These are phyloP conservation scores for Trametes sp. DNA, from an alignment of 1,284 basidiomycete species.

Conservation along the genomic window DNA sequence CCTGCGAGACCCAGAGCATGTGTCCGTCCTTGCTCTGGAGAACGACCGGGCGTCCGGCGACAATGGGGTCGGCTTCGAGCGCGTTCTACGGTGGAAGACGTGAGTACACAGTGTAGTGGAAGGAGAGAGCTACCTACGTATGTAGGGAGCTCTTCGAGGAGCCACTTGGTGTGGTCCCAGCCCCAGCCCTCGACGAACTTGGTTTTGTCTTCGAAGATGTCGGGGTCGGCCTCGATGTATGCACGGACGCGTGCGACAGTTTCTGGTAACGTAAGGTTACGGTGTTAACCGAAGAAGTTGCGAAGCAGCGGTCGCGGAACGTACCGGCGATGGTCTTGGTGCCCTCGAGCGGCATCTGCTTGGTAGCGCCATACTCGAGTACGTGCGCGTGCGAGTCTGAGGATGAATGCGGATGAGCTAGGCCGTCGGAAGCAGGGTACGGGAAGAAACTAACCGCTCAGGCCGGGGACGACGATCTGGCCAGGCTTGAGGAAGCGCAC, in stretches of 20 bases:
- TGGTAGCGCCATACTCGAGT: conserved; percentile 76
- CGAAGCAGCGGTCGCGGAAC: conserved; percentile 8
- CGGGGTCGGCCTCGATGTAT: conserved; percentile 68
- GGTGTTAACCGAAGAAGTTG: not conserved
- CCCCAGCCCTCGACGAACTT: conserved; percentile 84
- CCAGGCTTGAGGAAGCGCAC: conserved; percentile 60
- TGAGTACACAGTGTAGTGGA: not conserved
- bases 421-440: not conserved
- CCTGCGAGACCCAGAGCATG: conserved; percentile 84
- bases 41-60: conserved; percentile 73
- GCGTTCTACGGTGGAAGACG: conserved; percentile 57
- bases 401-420: not conserved
- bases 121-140: conserved; percentile 59
- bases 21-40: conserved; percentile 90
- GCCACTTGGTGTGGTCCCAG: conserved; percentile 91
- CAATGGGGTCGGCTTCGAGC: conserved; percentile 72
- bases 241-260: conserved; percentile 69
- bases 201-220: conserved; percentile 60
- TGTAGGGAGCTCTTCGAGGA: conserved; percentile 72
- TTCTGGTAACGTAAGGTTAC: conserved; percentile 48
- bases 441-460: conserved; percentile 57
- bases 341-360: conserved; percentile 70
- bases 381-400: conserved; percentile 86
- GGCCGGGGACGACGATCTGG: conserved; percentile 70
- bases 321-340: conserved; percentile 65